Evolutionary conservation across 495 filamentous ascomycete species (phyloP).

Genomic region (Aspergillus campestris): DNA sequence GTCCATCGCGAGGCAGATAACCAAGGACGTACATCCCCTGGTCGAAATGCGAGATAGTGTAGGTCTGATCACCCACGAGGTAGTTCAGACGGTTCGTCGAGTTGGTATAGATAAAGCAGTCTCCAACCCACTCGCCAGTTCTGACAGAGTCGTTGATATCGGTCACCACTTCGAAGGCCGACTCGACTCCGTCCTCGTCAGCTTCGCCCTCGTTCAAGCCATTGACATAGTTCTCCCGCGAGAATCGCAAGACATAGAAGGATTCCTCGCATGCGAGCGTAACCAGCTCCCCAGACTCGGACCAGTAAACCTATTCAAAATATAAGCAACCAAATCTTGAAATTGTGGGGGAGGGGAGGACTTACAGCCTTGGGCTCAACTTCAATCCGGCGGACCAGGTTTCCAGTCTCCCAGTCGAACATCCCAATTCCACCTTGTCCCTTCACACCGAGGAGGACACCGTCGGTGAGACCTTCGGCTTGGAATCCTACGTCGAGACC

Average conservation of each 20-base stretch:
- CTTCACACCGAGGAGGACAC: slow-evolving; percentile 88
- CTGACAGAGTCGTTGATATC: slow-evolving; percentile 90
- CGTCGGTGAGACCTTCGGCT: slow-evolving; percentile 82
- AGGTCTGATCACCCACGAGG: slow-evolving; percentile 94
- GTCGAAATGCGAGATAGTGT: slow-evolving; percentile 98
- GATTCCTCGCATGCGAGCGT: slow-evolving; percentile 90
- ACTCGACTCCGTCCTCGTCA: slow-evolving; percentile 94
- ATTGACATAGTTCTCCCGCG: slow-evolving; percentile 73
- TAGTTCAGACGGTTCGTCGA: slow-evolving; percentile 96
- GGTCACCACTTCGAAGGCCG: slow-evolving; percentile 91
- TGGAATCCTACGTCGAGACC: slow-evolving; percentile 94
- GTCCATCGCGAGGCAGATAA: slow-evolving; percentile 87
- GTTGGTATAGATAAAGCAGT: slow-evolving; percentile 98
- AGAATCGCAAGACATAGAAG: slow-evolving; percentile 90
- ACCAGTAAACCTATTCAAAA: slow-evolving; percentile 77
- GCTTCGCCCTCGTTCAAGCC: slow-evolving; percentile 72
- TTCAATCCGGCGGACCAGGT: slow-evolving; percentile 86
- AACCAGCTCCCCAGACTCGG: slow-evolving; percentile 88
- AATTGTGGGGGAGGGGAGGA: background rate
- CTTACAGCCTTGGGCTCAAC: slow-evolving; percentile 76
- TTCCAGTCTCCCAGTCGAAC: slow-evolving; percentile 91
- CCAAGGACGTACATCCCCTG: slow-evolving; percentile 89
- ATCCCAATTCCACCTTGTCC: slow-evolving; percentile 91
- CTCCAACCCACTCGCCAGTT: slow-evolving; percentile 96
- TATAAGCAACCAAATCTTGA: slow-evolving; percentile 2